Evolutionary conservation across 2,329 filamentous ascomycete species (phyloP).

Genomic region (Penicillium sp.): DNA sequence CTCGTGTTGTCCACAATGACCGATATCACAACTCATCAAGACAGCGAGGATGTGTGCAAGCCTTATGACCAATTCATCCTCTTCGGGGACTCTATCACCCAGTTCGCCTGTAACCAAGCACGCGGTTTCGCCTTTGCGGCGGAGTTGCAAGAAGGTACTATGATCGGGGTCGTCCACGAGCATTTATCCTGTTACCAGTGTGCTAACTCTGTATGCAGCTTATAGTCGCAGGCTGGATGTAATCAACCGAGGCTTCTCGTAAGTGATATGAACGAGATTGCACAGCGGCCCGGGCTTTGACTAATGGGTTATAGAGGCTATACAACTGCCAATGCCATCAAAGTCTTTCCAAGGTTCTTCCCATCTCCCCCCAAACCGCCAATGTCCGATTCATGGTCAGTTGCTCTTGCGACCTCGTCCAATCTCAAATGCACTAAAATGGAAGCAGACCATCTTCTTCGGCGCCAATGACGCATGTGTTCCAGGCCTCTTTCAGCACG

Average conservation of each 20-base stretch:
- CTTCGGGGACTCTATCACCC: constrained; percentile 84
- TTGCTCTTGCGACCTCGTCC: not conserved
- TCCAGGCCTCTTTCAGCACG: constrained; percentile 64
- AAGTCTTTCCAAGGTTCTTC: constrained; percentile 65
- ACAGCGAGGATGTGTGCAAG: constrained; percentile 15
- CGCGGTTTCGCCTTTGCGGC: constrained; percentile 70
- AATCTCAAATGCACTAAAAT: constrained; percentile 1
- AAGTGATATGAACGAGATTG: constrained; percentile 15
- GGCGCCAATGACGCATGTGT: constrained; percentile 87
- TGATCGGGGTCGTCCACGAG: not conserved
- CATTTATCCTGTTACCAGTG: not conserved
- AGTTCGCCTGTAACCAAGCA: constrained; percentile 57
- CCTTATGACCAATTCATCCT: constrained; percentile 71
- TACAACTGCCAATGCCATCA: constrained; percentile 69
- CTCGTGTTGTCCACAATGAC: constrained; percentile 3
- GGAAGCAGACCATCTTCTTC: constrained; percentile 65
- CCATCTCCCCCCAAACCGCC: constrained; percentile 58
- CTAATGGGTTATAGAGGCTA: constrained; percentile 56
- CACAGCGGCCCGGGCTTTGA: constrained; percentile 1
- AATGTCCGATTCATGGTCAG: constrained; percentile 42
- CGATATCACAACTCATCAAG: not conserved
- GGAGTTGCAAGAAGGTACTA: constrained; percentile 63
- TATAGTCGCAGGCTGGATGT: constrained; percentile 76
- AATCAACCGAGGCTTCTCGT: constrained; percentile 77
- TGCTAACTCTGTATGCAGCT: constrained; percentile 44